Percentiles rank a stretch among this genome's conserved stretches.
These are phyloP conservation scores for Marasmius fiardii DNA, from an alignment of 1,284 basidiomycete genomes.

Conservation along the genomic window DNA sequence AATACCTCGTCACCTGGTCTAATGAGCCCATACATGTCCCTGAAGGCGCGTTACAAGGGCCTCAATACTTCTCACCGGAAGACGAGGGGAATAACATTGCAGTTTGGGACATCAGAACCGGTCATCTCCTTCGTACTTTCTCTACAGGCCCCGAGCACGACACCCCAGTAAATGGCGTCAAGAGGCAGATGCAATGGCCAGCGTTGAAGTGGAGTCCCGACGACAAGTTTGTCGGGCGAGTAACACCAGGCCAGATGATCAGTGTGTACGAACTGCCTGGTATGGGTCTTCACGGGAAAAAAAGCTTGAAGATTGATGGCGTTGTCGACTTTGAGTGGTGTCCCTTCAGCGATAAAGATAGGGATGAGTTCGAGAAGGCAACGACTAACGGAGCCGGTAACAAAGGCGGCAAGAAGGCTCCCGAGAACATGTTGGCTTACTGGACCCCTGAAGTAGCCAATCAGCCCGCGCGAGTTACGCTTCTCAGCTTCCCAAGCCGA, in stretches of 20 bases:
- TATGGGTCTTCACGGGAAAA: constrained; percentile 96
- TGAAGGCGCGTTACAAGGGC: constrained; percentile 77
- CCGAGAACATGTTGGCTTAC: constrained; percentile 94
- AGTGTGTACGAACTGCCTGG: constrained; percentile 94
- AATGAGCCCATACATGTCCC: constrained; percentile 91
- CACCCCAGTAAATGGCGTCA: constrained; percentile 43
- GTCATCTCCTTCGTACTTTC: constrained; percentile 92
- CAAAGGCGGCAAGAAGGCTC: constrained; percentile 59
- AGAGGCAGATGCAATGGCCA: constrained; percentile 91
- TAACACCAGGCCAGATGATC: constrained; percentile 89
- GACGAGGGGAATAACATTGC: constrained; percentile 98
- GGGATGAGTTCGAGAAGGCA: constrained; percentile 64
- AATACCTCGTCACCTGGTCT: constrained; percentile 98
- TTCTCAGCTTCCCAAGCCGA: constrained; percentile 88
- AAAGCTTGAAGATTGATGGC: constrained; percentile 97
- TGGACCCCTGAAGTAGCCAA: constrained; percentile 98
- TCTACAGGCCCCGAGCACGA: constrained; percentile 64
- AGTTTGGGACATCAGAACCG: constrained; percentile 97
- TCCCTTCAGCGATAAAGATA: constrained; percentile 88
- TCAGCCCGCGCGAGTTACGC: constrained; percentile 94
- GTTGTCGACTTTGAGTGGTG: constrained; percentile 99
- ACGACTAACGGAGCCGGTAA: constrained; percentile 35
- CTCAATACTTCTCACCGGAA: constrained; percentile 87
- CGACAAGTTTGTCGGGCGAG: constrained; percentile 91
- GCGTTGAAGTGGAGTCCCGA: constrained; percentile 98